Conservation (phyloP, 2,329 filamentous ascomycete species). For the Blastomyces percursus region DNA sequence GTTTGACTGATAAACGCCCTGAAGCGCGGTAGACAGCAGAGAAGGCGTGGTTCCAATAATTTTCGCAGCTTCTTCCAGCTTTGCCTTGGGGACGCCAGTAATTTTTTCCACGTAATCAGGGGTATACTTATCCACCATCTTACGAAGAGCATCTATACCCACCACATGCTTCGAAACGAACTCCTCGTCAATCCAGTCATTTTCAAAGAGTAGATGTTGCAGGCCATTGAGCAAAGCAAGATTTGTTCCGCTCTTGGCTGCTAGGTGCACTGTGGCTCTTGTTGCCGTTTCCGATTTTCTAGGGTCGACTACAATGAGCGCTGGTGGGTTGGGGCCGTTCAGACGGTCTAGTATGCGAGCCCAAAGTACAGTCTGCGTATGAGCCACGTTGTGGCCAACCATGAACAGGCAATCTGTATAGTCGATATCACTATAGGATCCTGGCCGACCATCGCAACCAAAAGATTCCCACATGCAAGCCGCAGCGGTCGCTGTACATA, state of each 20-base stretch:
- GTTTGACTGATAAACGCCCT: constrained; percentile 34
- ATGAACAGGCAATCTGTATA: constrained; percentile 29
- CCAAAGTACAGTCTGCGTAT: constrained; percentile 32
- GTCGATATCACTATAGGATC: constrained; percentile 29
- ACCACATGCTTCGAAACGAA: constrained; percentile 23
- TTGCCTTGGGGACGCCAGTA: constrained; percentile 23
- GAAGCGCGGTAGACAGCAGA: constrained; percentile 29
- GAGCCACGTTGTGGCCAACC: constrained; percentile 29
- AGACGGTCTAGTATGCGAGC: constrained; percentile 27
- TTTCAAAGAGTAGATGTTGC: constrained; percentile 28
- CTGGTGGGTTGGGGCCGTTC: constrained; percentile 26
- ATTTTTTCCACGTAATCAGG: constrained; percentile 26
- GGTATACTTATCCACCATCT: constrained; percentile 23
- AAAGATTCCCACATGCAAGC: constrained; percentile 32
- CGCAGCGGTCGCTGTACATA: constrained; percentile 32
- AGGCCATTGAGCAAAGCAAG: constrained; percentile 30
- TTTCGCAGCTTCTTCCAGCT: constrained; percentile 24
- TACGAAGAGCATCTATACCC: constrained; percentile 20
- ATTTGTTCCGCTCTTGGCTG: constrained; percentile 29
- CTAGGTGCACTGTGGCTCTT: constrained; percentile 27
- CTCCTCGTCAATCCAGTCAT: constrained; percentile 26
- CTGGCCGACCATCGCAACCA: constrained; percentile 30
- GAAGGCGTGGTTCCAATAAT: constrained; percentile 25
- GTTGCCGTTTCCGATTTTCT: constrained; percentile 25
- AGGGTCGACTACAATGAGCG: constrained; percentile 30